Evolutionary conservation across 2,329 filamentous ascomycete species (phyloP).

Genomic region (Chaetomiaceae sp.): DNA sequence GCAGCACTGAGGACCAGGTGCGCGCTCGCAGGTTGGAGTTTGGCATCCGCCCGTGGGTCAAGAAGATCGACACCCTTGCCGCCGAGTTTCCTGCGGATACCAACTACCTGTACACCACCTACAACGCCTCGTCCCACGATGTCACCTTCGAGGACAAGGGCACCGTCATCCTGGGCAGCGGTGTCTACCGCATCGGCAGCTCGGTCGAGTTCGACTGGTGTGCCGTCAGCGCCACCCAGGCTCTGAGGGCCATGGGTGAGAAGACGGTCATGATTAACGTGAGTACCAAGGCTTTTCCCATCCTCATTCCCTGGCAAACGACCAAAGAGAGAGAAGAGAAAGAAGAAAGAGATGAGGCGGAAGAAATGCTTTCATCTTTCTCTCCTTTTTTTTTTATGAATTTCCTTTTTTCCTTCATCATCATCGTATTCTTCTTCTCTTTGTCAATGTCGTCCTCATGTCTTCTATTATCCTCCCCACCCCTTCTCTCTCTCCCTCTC

Average conservation of each 20-base stretch:
- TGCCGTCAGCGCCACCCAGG: conserved; percentile 82
- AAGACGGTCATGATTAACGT: conserved; percentile 98
- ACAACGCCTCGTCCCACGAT: conserved; percentile 92
- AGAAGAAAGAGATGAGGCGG: too few species aligned
- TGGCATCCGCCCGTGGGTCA: conserved; percentile 90
- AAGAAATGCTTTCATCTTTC: not conserved
- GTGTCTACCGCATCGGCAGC: conserved; percentile 95
- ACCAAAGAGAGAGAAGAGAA: too few species aligned
- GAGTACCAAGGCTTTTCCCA: conserved; percentile 32
- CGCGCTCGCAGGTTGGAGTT: conserved; percentile 80
- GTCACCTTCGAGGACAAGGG: conserved; percentile 92
- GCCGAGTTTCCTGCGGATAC: conserved; percentile 94
- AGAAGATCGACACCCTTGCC: conserved; percentile 96
- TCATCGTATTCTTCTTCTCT: too few species aligned
- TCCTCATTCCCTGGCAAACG: too few species aligned
- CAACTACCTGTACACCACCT: conserved; percentile 96
- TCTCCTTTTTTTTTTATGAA: not conserved
- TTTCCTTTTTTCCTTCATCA: conserved; percentile 6
- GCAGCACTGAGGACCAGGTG: conserved; percentile 83
- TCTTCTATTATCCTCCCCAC: too few species aligned
- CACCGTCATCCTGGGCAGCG: conserved; percentile 82
- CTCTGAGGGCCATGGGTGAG: conserved; percentile 79
- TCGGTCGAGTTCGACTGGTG: conserved; percentile 99
- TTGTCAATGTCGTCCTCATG: too few species aligned
- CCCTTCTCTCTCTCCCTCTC: too few species aligned